Percentiles rank a stretch among this genome's conserved stretches.
These are phyloP conservation scores for Pythium scleroteichum DNA, from an alignment of 352 stramenopile species.

Conservation along the genomic window DNA sequence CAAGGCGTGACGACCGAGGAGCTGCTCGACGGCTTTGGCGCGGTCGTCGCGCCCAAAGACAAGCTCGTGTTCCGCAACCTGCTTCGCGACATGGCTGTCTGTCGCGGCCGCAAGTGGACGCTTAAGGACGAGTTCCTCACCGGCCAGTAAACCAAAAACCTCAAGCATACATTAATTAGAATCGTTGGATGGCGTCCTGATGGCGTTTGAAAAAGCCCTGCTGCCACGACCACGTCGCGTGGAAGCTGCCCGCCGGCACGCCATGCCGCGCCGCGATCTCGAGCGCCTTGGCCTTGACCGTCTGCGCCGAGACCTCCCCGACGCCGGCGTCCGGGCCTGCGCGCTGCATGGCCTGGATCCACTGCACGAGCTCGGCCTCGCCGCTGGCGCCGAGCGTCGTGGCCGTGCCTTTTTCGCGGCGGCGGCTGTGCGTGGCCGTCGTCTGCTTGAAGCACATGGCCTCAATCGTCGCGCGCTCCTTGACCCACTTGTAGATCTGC, in stretches of 20 bases:
- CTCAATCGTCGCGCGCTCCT: constrained; percentile 35
- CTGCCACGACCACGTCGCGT: constrained; percentile 51
- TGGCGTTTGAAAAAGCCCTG: constrained; percentile 44
- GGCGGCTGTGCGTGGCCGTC: constrained; percentile 36
- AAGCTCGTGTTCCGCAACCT: constrained; percentile 88
- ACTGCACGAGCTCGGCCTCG: constrained; percentile 38
- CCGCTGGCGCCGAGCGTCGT: constrained; percentile 35
- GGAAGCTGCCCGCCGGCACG: constrained; percentile 38
- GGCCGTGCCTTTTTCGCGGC: constrained; percentile 38
- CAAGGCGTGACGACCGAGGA: constrained; percentile 86
- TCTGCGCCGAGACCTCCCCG: constrained; percentile 26
- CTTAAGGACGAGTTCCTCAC: constrained; percentile 63
- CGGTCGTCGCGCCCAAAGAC: constrained; percentile 83
- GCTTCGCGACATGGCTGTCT: constrained; percentile 80
- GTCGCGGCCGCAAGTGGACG: constrained; percentile 64
- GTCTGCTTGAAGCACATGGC: constrained; percentile 43
- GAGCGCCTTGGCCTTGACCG: constrained; percentile 35
- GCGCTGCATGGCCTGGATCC: constrained; percentile 30
- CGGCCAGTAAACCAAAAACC: background rate
- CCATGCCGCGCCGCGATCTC: constrained; percentile 39
- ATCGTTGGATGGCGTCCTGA: constrained; percentile 26
- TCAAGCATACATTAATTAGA: constrained; percentile 12
- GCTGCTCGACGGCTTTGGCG: constrained; percentile 86
- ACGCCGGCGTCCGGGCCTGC: constrained; percentile 5
- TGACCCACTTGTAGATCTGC: constrained; percentile 53